Conservation (phyloP, 805 yeast species). For the Suhomyces sp. region DNA sequence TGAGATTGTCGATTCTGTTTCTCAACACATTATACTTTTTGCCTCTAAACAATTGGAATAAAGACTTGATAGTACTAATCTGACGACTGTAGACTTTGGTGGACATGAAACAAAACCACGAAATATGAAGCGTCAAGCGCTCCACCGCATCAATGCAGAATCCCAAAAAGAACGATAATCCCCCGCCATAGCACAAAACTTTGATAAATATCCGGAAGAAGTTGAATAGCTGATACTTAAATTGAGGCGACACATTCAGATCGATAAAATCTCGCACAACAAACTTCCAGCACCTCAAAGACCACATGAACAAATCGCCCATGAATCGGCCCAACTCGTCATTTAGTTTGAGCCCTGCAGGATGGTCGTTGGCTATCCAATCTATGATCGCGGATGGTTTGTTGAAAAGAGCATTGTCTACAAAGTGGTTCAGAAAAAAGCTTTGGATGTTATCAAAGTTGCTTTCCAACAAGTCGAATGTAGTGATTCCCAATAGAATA, state of each 20-base stretch:
- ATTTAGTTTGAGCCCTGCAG: slow-evolving; percentile 91
- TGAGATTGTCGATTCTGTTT: slow-evolving; percentile 79
- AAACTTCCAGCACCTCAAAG: slow-evolving; percentile 62
- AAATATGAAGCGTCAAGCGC: slow-evolving; percentile 65
- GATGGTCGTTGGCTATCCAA: slow-evolving; percentile 77
- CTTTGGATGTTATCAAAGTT: slow-evolving; percentile 20
- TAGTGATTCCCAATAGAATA: slow-evolving; percentile 65
- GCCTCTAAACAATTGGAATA: slow-evolving; percentile 85
- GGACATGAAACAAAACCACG: slow-evolving; percentile 73
- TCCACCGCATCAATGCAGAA: slow-evolving; percentile 62
- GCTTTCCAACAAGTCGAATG: slow-evolving; percentile 45
- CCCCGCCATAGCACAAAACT: slow-evolving; percentile 40
- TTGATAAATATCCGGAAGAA: slow-evolving; percentile 11
- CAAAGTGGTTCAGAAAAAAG: slow-evolving; percentile 23
- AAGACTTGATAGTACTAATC: slow-evolving; percentile 59
- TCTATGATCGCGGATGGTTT: slow-evolving; percentile 49
- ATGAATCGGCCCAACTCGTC: slow-evolving; percentile 80
- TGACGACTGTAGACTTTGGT: slow-evolving; percentile 80
- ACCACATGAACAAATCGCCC: slow-evolving; percentile 86
- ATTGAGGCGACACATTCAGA: background rate
- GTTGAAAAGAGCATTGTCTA: slow-evolving; percentile 42
- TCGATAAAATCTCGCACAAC: slow-evolving; percentile 10
- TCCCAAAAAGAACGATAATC: slow-evolving; percentile 70
- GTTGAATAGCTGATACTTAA: background rate
- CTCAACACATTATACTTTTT: slow-evolving; percentile 82